phyloP scores from a whole-genome alignment of 148 eudicot species.

The Chenopodium album region DNA sequence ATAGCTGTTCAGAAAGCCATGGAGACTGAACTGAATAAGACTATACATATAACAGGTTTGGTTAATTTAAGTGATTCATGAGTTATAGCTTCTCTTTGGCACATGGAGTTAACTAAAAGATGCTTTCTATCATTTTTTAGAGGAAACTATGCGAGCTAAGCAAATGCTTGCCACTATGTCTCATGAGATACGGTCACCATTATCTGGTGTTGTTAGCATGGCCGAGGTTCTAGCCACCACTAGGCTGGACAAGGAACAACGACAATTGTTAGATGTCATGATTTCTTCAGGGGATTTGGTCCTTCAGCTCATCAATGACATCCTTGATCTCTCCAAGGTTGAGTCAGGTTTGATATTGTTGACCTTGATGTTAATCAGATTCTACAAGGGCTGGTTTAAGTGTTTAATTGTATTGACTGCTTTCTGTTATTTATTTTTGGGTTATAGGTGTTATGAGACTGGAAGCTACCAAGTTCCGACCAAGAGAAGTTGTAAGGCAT shows the following conservation, averaged over 20 bases:
- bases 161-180: conserved; percentile 98
- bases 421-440: background rate
- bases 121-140: conserved; percentile 36
- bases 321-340: conserved; percentile 89
- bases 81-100: conserved; percentile 15
- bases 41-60: conserved; percentile 81
- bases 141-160: conserved; percentile 97
- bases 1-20: conserved; percentile 92
- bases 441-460: conserved; percentile 78
- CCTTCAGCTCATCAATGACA: conserved; percentile 88
- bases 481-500: conserved; percentile 89
- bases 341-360: conserved; percentile 68
- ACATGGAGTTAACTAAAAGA: background rate
- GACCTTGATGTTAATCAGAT: background rate
- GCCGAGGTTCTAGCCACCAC: conserved; percentile 82
- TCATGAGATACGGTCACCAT: conserved; percentile 93
- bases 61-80: conserved; percentile 4
- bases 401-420: background rate
- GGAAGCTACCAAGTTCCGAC: conserved; percentile 93
- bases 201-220: conserved; percentile 92
- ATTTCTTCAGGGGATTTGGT: conserved; percentile 91
- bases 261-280: conserved; percentile 72
- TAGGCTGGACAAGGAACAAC: conserved; percentile 67
- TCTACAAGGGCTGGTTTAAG: background rate
- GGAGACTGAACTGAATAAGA: conserved; percentile 92